phyloP scores from a whole-genome alignment of 2,329 filamentous ascomycete species.

The Pseudogymnoascus sp. region DNA sequence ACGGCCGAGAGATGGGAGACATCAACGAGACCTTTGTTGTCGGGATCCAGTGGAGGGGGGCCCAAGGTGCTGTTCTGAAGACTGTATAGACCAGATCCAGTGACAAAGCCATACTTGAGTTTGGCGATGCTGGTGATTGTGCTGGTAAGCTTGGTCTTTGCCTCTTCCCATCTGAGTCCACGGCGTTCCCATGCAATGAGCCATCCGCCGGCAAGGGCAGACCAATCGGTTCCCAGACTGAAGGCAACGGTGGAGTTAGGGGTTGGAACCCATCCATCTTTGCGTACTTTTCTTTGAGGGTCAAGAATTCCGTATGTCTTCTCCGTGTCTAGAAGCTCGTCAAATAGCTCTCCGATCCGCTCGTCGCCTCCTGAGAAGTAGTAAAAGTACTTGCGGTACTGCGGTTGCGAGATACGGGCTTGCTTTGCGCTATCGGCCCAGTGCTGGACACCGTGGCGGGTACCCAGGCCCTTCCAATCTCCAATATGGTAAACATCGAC shows the following conservation, averaged over 20 bases:
- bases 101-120: conserved; percentile 51
- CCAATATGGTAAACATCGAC: conserved; percentile 55
- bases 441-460: conserved; percentile 54
- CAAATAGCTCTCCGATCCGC: conserved; percentile 18
- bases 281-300: conserved; percentile 49
- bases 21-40: conserved; percentile 31
- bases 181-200: conserved; percentile 52
- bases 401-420: conserved; percentile 48
- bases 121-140: conserved; percentile 42
- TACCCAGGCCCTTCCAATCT: conserved; percentile 49
- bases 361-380: conserved; percentile 17
- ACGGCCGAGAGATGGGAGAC: conserved; percentile 49
- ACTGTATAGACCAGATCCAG: conserved; percentile 44
- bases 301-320: conserved; percentile 45
- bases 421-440: conserved; percentile 54
- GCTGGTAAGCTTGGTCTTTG: conserved; percentile 39
- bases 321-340: conserved; percentile 39
- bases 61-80: conserved; percentile 39
- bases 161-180: conserved; percentile 43
- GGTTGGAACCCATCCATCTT: conserved; percentile 39
- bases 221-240: conserved; percentile 51
- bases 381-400: conserved; percentile 45
- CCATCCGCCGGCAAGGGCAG: conserved; percentile 47
- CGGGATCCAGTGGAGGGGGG: conserved; percentile 43
- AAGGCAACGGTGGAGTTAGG: conserved; percentile 36